These are phyloP conservation scores for Stagonosporopsis cucurbitacearum DNA, from an alignment of 2,329 filamentous ascomycete genomes.

Conservation along the genomic window DNA sequence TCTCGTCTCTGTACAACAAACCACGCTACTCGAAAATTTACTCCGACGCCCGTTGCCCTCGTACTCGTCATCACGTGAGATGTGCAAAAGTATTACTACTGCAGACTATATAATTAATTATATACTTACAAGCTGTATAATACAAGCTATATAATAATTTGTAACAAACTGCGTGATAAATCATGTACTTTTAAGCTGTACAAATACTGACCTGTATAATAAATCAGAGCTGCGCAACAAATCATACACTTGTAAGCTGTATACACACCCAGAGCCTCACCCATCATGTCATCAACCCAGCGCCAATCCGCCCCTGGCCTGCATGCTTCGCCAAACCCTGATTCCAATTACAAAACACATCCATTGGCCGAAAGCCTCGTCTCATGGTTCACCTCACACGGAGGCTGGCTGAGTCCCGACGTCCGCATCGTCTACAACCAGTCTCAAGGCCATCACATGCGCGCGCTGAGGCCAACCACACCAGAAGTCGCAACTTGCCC, in stretches of 20 bases:
- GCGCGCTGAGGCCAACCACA: conserved; percentile 30
- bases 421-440: conserved; percentile 38
- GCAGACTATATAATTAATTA: conserved; percentile 4
- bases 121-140: too few relatives aligned
- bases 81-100: too few relatives aligned
- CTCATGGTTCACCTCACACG: conserved; percentile 41
- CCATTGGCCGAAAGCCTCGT: conserved; percentile 30
- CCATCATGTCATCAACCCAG: conserved; percentile 19
- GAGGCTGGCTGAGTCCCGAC: conserved; percentile 40
- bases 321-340: conserved; percentile 5
- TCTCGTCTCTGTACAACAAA: too few relatives aligned
- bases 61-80: conserved; percentile 21
- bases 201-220: too few relatives aligned
- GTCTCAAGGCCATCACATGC: conserved; percentile 41
- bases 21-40: conserved; percentile 19
- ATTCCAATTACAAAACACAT: conserved; percentile 17
- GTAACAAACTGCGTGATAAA: too few relatives aligned
- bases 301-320: conserved; percentile 5
- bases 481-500: conserved; percentile 41
- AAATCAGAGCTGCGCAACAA: too few relatives aligned
- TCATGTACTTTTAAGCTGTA: too few relatives aligned
- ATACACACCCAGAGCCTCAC: conserved; percentile 10
- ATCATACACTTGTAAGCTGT: too few relatives aligned
- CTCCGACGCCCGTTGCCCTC: conserved; percentile 26
- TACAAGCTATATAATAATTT: too few relatives aligned